Evolutionary conservation across 2,329 filamentous ascomycete genomes (phyloP).

Genomic region (Bertia moriformis): DNA sequence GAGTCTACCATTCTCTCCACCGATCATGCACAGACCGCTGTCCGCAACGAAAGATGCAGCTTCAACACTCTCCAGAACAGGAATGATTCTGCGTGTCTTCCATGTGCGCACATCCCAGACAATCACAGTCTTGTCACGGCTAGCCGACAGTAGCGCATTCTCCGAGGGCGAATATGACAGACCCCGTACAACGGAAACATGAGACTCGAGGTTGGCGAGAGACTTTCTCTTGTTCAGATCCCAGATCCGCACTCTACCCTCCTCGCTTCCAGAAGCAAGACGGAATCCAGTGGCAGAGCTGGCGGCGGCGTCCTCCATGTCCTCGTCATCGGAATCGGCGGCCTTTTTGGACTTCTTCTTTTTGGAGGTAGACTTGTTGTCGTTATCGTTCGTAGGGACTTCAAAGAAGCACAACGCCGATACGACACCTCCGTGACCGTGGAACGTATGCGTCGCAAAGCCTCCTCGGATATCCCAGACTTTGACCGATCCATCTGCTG

Average conservation of each 20-base stretch:
- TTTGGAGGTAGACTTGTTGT: constrained; percentile 23
- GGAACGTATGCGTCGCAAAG: constrained; percentile 59
- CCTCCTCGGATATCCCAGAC: constrained; percentile 60
- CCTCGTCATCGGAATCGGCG: constrained; percentile 20
- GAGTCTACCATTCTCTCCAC: constrained; percentile 49
- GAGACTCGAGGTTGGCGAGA: constrained; percentile 48
- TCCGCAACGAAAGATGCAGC: constrained; percentile 43
- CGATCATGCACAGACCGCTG: constrained; percentile 44
- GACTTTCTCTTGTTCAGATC: constrained; percentile 52
- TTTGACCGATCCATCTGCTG: constrained; percentile 59
- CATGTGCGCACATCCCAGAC: constrained; percentile 55
- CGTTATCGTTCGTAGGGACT: constrained; percentile 18
- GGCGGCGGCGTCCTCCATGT: constrained; percentile 6
- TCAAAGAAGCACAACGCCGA: constrained; percentile 60
- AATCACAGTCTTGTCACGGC: constrained; percentile 58
- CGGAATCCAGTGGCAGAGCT: constrained; percentile 37
- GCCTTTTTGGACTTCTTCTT: constrained; percentile 10
- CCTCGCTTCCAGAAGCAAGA: constrained; percentile 59
- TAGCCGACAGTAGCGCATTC: constrained; percentile 47
- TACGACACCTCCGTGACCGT: constrained; percentile 56
- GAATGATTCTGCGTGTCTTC: constrained; percentile 50
- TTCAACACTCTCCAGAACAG: constrained; percentile 54
- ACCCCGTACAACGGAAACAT: constrained; percentile 56
- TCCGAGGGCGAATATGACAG: constrained; percentile 45
- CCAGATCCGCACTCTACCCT: constrained; percentile 58